Percentiles rank a stretch among this genome's conserved stretches.
Evolutionary conservation across 1,284 basidiomycete species (phyloP).

Genomic region (Flammula alnicola): DNA sequence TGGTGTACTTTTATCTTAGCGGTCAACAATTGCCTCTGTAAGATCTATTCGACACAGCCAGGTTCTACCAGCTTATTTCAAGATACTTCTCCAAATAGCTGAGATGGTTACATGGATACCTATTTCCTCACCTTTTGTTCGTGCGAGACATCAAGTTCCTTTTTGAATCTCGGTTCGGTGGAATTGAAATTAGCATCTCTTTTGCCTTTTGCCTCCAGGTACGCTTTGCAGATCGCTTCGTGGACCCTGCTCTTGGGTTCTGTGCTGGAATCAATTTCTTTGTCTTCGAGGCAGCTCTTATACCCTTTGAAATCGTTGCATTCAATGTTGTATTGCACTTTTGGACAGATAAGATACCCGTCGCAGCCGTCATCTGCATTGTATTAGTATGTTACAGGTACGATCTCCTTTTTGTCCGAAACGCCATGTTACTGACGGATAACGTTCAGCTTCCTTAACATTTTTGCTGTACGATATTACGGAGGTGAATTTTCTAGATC

Average conservation of each 20-base stretch:
- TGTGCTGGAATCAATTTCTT: slow-evolving; percentile 53
- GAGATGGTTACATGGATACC: slow-evolving; percentile 60
- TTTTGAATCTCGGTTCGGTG: neutral
- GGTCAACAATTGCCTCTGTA: slow-evolving; percentile 51
- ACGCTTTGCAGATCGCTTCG: slow-evolving; percentile 51
- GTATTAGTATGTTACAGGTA: slow-evolving; percentile 46
- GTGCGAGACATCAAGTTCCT: no score
- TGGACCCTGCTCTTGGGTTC: slow-evolving; percentile 53
- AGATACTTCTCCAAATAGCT: slow-evolving; percentile 35
- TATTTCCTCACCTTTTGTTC: slow-evolving; percentile 51
- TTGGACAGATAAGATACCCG: slow-evolving; percentile 54
- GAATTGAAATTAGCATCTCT: neutral
- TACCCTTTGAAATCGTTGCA: slow-evolving; percentile 52
- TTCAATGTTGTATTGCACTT: slow-evolving; percentile 51
- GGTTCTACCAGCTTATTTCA: neutral
- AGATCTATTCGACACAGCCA: slow-evolving; percentile 2
- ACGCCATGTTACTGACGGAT: neutral
- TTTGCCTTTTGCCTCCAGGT: slow-evolving; percentile 31
- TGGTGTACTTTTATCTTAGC: slow-evolving; percentile 53
- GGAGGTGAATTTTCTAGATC: slow-evolving; percentile 42
- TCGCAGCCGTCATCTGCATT: slow-evolving; percentile 43
- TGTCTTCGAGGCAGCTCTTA: slow-evolving; percentile 46
- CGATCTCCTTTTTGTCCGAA: neutral
- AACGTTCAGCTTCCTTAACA: slow-evolving; percentile 42
- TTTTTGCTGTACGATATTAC: slow-evolving; percentile 51